A percentile compares a stretch with the other conserved stretches of the same genome.
phyloP scores from a whole-genome alignment of 352 stramenopile genomes.

The Globisporangium carolinianum region DNA sequence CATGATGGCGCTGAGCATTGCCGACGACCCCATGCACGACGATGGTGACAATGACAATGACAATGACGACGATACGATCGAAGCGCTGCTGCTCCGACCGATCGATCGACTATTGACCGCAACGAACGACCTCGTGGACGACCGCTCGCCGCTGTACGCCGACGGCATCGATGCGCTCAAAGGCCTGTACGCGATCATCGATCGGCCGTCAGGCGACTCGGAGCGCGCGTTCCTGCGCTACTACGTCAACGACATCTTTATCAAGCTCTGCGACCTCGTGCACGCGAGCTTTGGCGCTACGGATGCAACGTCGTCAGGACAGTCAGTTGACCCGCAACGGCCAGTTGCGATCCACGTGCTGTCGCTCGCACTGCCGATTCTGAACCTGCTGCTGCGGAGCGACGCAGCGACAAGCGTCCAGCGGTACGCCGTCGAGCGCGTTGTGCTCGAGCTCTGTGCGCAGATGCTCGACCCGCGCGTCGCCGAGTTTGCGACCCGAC shows the following conservation, averaged over 20 bases:
- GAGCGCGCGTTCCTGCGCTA: conserved; percentile 62
- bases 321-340: conserved; percentile 12
- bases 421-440: conserved; percentile 65
- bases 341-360: conserved; percentile 64
- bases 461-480: conserved; percentile 73
- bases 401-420: conserved; percentile 55
- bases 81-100: conserved; percentile 53
- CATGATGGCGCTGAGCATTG: conserved; percentile 34
- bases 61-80: conserved; percentile 13
- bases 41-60: neutral
- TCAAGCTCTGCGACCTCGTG: conserved; percentile 68
- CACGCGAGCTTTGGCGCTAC: conserved; percentile 60
- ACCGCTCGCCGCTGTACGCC: conserved; percentile 40
- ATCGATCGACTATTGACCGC: conserved; percentile 64
- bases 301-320: conserved; percentile 23
- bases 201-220: conserved; percentile 38
- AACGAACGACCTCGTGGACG: conserved; percentile 50
- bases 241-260: conserved; percentile 76
- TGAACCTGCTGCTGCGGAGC: conserved; percentile 58
- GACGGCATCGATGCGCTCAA: conserved; percentile 76
- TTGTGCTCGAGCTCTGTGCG: conserved; percentile 65
- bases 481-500: conserved; percentile 29
- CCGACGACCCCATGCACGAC: conserved; percentile 4
- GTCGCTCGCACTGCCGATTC: conserved; percentile 59
- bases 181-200: conserved; percentile 71